Base-by-base conservation (phyloP, 768 basidiomycete species). In the Xerocomellus amylosporus region DNA sequence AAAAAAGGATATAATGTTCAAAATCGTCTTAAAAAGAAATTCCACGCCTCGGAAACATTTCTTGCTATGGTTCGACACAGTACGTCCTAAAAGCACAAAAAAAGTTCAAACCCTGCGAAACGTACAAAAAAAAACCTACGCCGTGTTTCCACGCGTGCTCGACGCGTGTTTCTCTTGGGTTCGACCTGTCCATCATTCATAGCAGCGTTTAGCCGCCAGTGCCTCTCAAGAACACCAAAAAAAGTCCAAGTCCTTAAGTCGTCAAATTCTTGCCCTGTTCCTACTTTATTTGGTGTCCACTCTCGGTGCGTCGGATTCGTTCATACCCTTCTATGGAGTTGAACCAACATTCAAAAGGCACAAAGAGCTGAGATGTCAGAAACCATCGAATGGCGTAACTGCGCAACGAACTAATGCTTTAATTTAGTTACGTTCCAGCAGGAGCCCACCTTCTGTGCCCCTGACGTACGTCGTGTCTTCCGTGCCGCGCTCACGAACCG, bases 101-200 rank as follows among this genome's bases (percentile, higher is more conserved):
- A 55, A 54, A 31, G 22, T 22, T n/a, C 13, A 56, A 56, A 56
- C 5, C 8, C 17, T 31, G 20, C n/a, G 36, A 56, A 55, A 36
- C 15, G n/a, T 17, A 38, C 41, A 26, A 37, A 52, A 40, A 39
- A 47, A 15, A 51, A 20, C 8, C 2, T 14, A 24, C 1, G 2
- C 17, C 5, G 12, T 15, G 9, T 40, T 30, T 17, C n/a, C 12
- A 37, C 34, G 19, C 20, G 10, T 45, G 15, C 17, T 51, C 50
- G 2, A 51, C 8, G 9, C 13, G 10, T 50, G 28, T 20, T 8
- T 37, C 8, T 49, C 33, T 10, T 34, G 14, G 31, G 51, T 19
- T 31, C 17, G 28, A 22, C 30, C 31, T 14, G 24, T 7, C 31
- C 30, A 20, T 52, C 19, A 4, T 28, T 17, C 26, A 12, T 49